A percentile compares a stretch with the other conserved stretches of the same genome.
Conservation (phyloP, 352 stramenopile genomes). For the Globisporangium mamillatum region DNA sequence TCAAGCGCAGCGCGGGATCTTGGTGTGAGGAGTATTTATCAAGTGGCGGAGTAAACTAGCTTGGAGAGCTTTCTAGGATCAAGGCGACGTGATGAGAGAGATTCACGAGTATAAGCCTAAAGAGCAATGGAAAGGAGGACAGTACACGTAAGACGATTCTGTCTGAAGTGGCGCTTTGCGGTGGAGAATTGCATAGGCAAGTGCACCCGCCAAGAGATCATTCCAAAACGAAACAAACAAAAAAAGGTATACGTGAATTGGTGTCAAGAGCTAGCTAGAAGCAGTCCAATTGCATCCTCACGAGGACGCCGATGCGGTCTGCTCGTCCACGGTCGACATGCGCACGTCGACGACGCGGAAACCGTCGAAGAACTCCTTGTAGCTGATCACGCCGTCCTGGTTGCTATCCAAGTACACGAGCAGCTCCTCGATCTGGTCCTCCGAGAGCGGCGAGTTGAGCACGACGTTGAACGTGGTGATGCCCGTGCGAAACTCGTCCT, state of each 20-base stretch:
- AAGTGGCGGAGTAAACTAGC: neutral
- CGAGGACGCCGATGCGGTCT: neutral
- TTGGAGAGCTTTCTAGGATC: neutral
- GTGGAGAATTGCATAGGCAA: too few relatives aligned
- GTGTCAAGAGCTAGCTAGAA: too few relatives aligned
- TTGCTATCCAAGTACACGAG: conserved; percentile 87
- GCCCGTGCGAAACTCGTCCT: conserved; percentile 83
- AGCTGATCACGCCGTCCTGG: conserved; percentile 89
- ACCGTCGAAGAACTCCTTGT: conserved; percentile 93
- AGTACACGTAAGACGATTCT: too few relatives aligned
- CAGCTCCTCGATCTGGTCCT: conserved; percentile 91
- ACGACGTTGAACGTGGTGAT: conserved; percentile 89
- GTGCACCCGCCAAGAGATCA: neutral
- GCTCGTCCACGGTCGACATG: conserved; percentile 34
- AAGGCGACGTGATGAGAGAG: neutral
- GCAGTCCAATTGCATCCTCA: neutral
- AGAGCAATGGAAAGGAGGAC: too few relatives aligned
- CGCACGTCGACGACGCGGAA: conserved; percentile 87
- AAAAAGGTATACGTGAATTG: too few relatives aligned
- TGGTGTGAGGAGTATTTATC: neutral
- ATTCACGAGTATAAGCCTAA: neutral
- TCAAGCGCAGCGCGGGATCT: neutral
- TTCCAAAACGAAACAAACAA: too few relatives aligned
- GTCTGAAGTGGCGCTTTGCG: too few relatives aligned
- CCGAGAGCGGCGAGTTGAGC: conserved; percentile 87